Base-by-base conservation (phyloP, 2,329 filamentous ascomycete species). In the Trichoderma koningiopsis region DNA sequence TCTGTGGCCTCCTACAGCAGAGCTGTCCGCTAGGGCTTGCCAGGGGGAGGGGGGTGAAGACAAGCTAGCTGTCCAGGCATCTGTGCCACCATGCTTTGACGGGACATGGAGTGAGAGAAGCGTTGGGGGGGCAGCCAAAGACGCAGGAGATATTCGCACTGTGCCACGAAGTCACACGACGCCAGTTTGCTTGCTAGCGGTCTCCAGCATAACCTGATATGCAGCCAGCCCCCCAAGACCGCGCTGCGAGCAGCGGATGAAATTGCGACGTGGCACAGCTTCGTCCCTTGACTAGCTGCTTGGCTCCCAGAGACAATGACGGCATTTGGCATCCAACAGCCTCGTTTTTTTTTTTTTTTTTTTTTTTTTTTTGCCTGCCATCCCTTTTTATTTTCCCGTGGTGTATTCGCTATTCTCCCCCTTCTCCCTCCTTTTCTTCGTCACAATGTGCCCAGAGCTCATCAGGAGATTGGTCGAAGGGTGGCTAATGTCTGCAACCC, bases 221-320 rank as follows among this genome's bases (percentile, higher is more conserved):
- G 68, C 68, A 70, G 68, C 63, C 68, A 68, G 49, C 63, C 68
- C 55, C 64, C 31, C 37, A 68, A 52, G 53, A 64, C 14, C 24
- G 43, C 69, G 69, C 65, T 29, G 63, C 68, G 63, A 33, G 59
- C 69, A 55, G 62, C 22, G 16, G 19, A 43, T 53, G 58, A 71
- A 70, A 72, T 68, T 71, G 58, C 71, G 71, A 72, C 62, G 71
- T 71, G 66, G 71, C 69, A 68, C 66, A 35, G 22, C 24, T 58
- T 70, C 52, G 52, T 68, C 31, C 65, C 69, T 64, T 68, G 65
- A n/a, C 33, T 68, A 56, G 63, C 16, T 70, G 58, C 53, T 27
- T 63, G 53, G 64, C 47, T 52, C 29, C 53, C 65, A 49, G 63
- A 33, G 27, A 29, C 24, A 43, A 31, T 29, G 62, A 62, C 55